Evolutionary conservation across 2,329 filamentous ascomycete species (phyloP).

Genomic region (Paraconiothyrium sp.): DNA sequence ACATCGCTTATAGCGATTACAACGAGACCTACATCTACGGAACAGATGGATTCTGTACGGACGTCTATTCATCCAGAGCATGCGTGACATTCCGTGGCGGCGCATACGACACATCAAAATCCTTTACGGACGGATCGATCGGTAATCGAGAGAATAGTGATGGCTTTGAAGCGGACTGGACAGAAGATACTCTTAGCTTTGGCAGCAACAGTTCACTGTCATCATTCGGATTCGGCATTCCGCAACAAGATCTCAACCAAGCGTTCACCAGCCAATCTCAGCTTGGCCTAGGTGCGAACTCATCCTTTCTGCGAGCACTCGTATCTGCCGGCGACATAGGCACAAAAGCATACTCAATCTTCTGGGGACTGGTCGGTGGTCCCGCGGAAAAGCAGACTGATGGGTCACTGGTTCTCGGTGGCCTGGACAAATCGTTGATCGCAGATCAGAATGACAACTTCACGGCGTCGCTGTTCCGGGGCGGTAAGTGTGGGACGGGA

Average conservation of each 20-base stretch:
- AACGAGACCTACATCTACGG: conserved; percentile 32
- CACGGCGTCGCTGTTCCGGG: conserved; percentile 21
- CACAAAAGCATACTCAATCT: conserved; percentile 43
- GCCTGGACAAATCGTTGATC: conserved; percentile 28
- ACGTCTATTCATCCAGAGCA: conserved; percentile 18
- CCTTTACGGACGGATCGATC: conserved; percentile 18
- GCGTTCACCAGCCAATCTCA: conserved; percentile 28
- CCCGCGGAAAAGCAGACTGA: conserved; percentile 28
- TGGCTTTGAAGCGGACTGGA: conserved; percentile 23
- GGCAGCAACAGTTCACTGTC: conserved; percentile 20
- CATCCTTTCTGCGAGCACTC: conserved; percentile 40
- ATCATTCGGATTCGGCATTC: conserved; percentile 26
- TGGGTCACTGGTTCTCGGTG: conserved; percentile 42
- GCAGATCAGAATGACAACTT: conserved; percentile 28
- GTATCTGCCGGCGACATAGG: conserved; percentile 35
- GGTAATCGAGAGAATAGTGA: conserved; percentile 18
- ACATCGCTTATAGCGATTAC: conserved; percentile 21
- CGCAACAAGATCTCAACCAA: conserved; percentile 22
- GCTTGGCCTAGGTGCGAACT: conserved; percentile 43
- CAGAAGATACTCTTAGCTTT: conserved; percentile 22
- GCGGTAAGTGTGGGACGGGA: conserved; percentile 33
- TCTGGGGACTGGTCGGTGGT: conserved; percentile 40
- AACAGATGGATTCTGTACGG: conserved; percentile 19
- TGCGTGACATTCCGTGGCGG: conserved; percentile 26
- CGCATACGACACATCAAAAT: conserved; percentile 23